Evolutionary conservation across 2,329 filamentous ascomycete genomes (phyloP).

Genomic region (Lojkania enalia): DNA sequence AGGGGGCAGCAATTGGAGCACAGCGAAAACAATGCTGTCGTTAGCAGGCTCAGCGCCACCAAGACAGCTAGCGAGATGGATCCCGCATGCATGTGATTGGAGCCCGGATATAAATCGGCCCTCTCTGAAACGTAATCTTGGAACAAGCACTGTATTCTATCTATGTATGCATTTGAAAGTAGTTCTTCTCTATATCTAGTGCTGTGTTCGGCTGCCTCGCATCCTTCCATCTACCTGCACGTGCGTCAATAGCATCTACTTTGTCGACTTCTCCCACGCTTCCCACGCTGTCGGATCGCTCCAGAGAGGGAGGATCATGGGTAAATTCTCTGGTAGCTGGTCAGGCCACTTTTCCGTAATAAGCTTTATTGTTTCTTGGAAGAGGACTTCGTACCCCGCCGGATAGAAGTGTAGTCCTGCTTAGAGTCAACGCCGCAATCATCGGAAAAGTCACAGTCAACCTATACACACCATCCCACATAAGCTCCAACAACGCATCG

Average conservation of each 20-base stretch:
- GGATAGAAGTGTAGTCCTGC: slow-evolving; percentile 63
- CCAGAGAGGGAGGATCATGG: slow-evolving; percentile 60
- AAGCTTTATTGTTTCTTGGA: slow-evolving; percentile 55
- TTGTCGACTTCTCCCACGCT: too few relatives aligned
- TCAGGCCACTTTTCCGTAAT: slow-evolving; percentile 59
- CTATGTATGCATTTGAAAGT: too few relatives aligned
- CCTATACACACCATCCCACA: slow-evolving; percentile 59
- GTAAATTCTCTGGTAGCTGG: slow-evolving; percentile 55
- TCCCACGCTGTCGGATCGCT: slow-evolving; percentile 45
- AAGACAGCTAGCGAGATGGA: not conserved
- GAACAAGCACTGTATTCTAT: too few relatives aligned
- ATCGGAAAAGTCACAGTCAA: slow-evolving; percentile 1
- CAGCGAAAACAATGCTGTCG: not conserved
- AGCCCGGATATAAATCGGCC: too few relatives aligned
- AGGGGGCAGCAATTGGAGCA: not conserved
- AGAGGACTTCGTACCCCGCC: slow-evolving; percentile 60
- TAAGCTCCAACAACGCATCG: slow-evolving; percentile 55
- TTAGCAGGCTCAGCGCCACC: not conserved
- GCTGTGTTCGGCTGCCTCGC: too few relatives aligned
- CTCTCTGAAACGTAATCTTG: too few relatives aligned
- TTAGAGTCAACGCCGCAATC: slow-evolving; percentile 14
- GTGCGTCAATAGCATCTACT: too few relatives aligned
- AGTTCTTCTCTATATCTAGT: too few relatives aligned
- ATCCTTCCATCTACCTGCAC: too few relatives aligned
- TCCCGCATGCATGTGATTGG: not conserved